Conservation (phyloP, 2,329 filamentous ascomycete species). For the Dactylellina drechsleri region DNA sequence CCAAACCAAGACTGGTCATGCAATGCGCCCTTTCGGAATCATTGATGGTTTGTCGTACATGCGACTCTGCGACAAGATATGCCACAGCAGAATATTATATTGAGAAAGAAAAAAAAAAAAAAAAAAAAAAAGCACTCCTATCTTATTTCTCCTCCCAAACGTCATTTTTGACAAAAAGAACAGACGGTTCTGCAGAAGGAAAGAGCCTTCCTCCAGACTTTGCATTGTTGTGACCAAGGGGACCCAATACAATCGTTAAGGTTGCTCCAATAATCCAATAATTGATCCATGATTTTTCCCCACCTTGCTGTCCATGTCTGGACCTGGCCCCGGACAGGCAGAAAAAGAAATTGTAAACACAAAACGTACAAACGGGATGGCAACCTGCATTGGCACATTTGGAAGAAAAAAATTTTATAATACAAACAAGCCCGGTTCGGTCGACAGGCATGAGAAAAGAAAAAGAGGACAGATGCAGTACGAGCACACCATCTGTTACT, state of each 20-base stretch:
- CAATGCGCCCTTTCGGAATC: no score
- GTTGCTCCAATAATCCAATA: no score
- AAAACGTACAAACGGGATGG: background rate
- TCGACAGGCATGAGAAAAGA: background rate
- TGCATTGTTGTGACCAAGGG: slow-evolving; percentile 14
- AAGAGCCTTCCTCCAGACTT: slow-evolving; percentile 8
- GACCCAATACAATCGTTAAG: background rate
- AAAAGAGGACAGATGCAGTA: background rate
- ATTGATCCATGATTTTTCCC: slow-evolving; percentile 29
- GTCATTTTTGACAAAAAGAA: slow-evolving; percentile 41
- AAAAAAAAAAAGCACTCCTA: slow-evolving; percentile 15
- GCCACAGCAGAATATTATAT: background rate
- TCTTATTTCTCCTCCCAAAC: slow-evolving; percentile 20
- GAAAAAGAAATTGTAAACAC: slow-evolving; percentile 13
- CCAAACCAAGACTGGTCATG: no score
- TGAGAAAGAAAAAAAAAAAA: slow-evolving; percentile 18
- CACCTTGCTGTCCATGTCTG: slow-evolving; percentile 2
- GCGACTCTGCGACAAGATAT: background rate
- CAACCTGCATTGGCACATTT: no score
- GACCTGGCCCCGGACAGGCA: background rate
- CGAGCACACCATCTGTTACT: background rate
- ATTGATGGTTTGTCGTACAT: no score
- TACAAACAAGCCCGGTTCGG: no score
- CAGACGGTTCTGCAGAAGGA: slow-evolving; percentile 11
- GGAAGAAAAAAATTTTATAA: no score